Conservation (phyloP, 106 monocot genomes). For the Amphibolis antarctica region DNA sequence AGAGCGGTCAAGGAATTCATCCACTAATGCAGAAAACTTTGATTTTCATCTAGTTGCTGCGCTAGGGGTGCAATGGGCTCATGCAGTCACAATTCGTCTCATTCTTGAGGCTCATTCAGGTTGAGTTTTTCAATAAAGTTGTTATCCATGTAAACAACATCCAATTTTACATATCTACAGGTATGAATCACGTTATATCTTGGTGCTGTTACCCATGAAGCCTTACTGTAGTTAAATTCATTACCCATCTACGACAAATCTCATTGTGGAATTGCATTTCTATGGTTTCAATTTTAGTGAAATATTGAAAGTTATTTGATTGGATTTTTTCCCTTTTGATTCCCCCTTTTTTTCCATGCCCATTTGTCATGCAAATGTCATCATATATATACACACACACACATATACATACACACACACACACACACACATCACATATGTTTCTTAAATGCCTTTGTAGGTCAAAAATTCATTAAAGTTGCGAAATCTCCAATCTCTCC, state of each 20-base stretch:
- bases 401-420: no score
- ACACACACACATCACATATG: no score
- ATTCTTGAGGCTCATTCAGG: constrained; percentile 91
- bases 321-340: background rate
- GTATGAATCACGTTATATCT: no score
- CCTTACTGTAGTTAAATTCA: no score
- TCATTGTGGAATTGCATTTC: no score
- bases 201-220: no score
- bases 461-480: constrained; percentile 74
- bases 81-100: constrained; percentile 81
- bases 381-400: no score
- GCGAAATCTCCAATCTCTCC: constrained; percentile 85
- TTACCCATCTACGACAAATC: no score
- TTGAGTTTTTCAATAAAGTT: constrained; percentile 11
- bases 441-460: constrained; percentile 18
- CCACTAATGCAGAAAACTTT: constrained; percentile 22
- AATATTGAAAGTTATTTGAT: no score
- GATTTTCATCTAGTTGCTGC: constrained; percentile 64
- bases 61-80: constrained; percentile 90
- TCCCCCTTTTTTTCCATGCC: background rate
- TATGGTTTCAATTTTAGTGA: no score
- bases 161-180: background rate
- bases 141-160: background rate
- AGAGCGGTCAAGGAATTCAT: constrained; percentile 26
- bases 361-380: background rate